A percentile compares a stretch with the other conserved stretches of the same genome.
These are phyloP conservation scores for Neoboletus brunneissimus DNA, from an alignment of 768 basidiomycete genomes.

Conservation along the genomic window DNA sequence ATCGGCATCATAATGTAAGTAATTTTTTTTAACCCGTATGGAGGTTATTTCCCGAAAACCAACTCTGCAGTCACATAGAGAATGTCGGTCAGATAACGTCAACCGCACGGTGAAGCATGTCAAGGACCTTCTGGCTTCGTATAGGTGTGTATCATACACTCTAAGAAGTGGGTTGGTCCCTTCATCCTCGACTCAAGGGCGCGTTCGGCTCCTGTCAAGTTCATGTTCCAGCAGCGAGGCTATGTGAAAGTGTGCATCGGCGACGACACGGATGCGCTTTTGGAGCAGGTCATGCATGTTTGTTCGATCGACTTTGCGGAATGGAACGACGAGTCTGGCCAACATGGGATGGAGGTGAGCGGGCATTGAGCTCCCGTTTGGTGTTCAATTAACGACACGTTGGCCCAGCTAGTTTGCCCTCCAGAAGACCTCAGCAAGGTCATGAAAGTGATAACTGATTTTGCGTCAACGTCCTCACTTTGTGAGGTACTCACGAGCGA, in stretches of 20 bases:
- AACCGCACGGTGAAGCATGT: slow-evolving; percentile 60
- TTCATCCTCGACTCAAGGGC: slow-evolving; percentile 40
- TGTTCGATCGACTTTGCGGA: slow-evolving; percentile 47
- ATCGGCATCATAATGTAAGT: slow-evolving; percentile 65
- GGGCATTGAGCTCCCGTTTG: neutral
- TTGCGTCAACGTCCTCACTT: slow-evolving; percentile 24
- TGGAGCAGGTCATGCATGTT: slow-evolving; percentile 40
- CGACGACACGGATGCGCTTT: slow-evolving; percentile 33
- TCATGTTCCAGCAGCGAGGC: slow-evolving; percentile 60
- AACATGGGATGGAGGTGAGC: slow-evolving; percentile 36
- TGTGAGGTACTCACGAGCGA: slow-evolving; percentile 48
- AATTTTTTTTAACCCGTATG: neutral
- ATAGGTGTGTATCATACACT: slow-evolving; percentile 39
- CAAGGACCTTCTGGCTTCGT: slow-evolving; percentile 47
- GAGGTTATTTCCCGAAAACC: slow-evolving; percentile 10
- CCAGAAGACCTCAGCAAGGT: slow-evolving; percentile 40
- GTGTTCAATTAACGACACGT: neutral
- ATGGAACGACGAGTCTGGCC: slow-evolving; percentile 32
- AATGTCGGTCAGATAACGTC: slow-evolving; percentile 61
- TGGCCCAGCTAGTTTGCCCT: slow-evolving; percentile 43
- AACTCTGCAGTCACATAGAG: slow-evolving; percentile 36
- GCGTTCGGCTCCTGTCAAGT: slow-evolving; percentile 60
- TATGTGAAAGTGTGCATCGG: slow-evolving; percentile 45
- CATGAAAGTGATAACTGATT: slow-evolving; percentile 32
- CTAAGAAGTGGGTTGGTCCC: neutral